Evolutionary conservation across 139 green algal species (phyloP), one percentile per base, ranked within the genome.

Genomic region (Picochlorum costavermella): DNA sequence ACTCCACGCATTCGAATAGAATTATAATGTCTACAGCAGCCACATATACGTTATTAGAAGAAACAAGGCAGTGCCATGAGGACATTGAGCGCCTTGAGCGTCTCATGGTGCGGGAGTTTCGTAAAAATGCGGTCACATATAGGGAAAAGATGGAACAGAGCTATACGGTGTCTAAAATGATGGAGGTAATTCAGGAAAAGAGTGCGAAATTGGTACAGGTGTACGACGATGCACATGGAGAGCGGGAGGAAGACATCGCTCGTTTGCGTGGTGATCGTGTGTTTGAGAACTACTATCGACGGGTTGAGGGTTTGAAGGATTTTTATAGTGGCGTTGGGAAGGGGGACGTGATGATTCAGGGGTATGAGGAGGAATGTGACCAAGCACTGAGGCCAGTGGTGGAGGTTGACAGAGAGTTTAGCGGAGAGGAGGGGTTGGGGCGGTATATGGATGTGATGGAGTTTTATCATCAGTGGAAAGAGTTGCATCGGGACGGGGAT

Each of bases 361-460:
- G 84, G 72, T 76, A 76, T 6, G 84, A 92, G 43, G 79, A 82
- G 56, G 33, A 40, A 8, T 40, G 33, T 53, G 77, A 88, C 50
- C 76, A 80, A 23, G 64, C 55, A 6, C 37, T 81, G 67, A 60
- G 85, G 2, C 72, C 70, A 20, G 80, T 88, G 66, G 46, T 28
- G 17, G n/a, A 28, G 46, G 80, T 78, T 0, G 36, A 57, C 3
- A 55, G 92, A 46, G 65, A 84, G 1, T 96, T 96, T 76, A 88
- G 78, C 28, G 88, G 90, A 6, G 88, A 98, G 70, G 93, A 98
- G 75, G 78, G 56, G 6, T 30, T 84, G 11, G 93, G 93, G 0
- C 81, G 90, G 25, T 96, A 86, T 69, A 75, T 98, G 58, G 93
- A 98, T 84, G 61, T 98, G 66, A 83, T 97, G 57, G 75, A 85